Percentiles rank a stretch among this genome's conserved stretches.
These are phyloP conservation scores for Tricholoma matsutake DNA, from an alignment of 768 basidiomycete genomes.

Conservation along the genomic window DNA sequence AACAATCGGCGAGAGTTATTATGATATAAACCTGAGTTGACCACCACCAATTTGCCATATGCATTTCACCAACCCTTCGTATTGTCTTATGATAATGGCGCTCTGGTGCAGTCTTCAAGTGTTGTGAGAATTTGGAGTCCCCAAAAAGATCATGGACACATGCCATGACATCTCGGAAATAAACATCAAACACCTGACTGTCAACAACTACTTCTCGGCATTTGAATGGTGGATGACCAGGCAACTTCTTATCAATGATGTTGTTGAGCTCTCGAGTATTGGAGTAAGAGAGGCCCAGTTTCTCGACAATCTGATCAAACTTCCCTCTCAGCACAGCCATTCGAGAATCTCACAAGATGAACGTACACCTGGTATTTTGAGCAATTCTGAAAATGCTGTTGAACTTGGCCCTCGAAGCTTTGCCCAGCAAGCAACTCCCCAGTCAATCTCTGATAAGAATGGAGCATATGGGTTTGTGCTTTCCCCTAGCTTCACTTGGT, in stretches of 20 bases:
- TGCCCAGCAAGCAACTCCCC: constrained; percentile 39
- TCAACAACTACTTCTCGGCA: constrained; percentile 17
- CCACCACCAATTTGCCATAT: constrained; percentile 16
- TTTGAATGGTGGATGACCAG: too few relatives aligned
- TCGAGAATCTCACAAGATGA: background rate
- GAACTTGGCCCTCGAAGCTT: constrained; percentile 30
- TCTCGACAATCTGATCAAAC: constrained; percentile 18
- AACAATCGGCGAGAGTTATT: constrained; percentile 17
- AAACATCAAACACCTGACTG: constrained; percentile 15
- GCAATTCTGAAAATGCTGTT: constrained; percentile 18
- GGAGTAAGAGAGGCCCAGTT: constrained; percentile 22
- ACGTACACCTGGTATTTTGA: constrained; percentile 37
- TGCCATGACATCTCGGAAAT: constrained; percentile 10
- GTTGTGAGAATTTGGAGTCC: too few relatives aligned
- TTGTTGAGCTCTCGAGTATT: constrained; percentile 23
- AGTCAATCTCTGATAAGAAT: constrained; percentile 33
- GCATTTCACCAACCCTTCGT: too few relatives aligned
- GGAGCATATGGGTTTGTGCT: constrained; percentile 17
- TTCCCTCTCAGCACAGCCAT: background rate
- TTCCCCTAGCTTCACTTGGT: too few relatives aligned
- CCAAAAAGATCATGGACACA: too few relatives aligned
- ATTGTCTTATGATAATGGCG: too few relatives aligned
- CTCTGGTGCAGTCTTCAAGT: too few relatives aligned
- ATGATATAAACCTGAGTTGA: constrained; percentile 37
- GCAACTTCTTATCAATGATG: background rate